phyloP scores from a whole-genome alignment of 106 monocot genomes.

The Dendrobium catenatum region DNA sequence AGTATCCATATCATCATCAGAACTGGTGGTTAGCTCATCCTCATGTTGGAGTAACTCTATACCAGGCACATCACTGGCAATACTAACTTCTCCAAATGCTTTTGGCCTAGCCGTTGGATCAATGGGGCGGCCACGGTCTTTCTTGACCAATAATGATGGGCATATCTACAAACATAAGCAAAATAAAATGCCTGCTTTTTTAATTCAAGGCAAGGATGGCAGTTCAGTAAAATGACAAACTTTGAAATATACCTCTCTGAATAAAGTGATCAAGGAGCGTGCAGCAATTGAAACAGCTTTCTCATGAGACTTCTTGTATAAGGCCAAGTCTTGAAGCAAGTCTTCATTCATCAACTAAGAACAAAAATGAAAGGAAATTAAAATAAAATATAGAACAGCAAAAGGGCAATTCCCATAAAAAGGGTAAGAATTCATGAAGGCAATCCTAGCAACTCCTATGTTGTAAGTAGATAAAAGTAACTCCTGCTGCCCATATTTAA shows the following conservation, averaged over 20 bases:
- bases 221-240: background rate
- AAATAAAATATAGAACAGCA: background rate
- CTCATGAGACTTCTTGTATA: conserved; percentile 96
- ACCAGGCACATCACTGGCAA: conserved; percentile 59
- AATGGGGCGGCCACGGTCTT: conserved; percentile 81
- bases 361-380: background rate
- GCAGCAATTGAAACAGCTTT: conserved; percentile 92
- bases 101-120: conserved; percentile 91
- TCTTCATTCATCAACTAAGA: conserved; percentile 93
- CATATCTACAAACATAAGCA: conserved; percentile 55
- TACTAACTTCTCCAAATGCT: conserved; percentile 87
- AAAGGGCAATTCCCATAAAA: background rate
- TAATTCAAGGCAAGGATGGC: background rate
- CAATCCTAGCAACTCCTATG: background rate
- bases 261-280: conserved; percentile 84
- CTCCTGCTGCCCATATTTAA: background rate
- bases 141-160: conserved; percentile 84
- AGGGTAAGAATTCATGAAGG: background rate
- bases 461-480: background rate
- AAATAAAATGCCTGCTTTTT: background rate
- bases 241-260: conserved; percentile 62
- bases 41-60: conserved; percentile 65
- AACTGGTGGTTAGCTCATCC: conserved; percentile 17
- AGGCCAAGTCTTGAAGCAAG: conserved; percentile 90
- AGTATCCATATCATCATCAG: conserved; percentile 30